These are phyloP conservation scores for Neurospora sp. DNA, from an alignment of 495 filamentous ascomycete genomes.

Conservation along the genomic window DNA sequence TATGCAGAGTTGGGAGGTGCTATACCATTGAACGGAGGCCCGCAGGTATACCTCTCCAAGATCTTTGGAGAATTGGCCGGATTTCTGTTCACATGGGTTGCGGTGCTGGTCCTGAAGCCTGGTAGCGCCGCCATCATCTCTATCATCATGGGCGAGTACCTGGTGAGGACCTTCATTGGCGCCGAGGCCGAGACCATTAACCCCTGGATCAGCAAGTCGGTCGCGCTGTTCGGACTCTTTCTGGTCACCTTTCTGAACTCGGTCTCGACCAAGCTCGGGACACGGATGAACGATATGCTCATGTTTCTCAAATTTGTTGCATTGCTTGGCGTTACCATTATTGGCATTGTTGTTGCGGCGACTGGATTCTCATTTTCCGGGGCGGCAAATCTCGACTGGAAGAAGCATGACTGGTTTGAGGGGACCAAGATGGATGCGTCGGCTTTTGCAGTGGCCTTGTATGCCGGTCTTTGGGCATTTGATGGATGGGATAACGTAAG, in stretches of 20 bases:
- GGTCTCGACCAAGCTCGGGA: slow-evolving; percentile 78
- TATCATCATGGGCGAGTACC: slow-evolving; percentile 96
- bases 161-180: slow-evolving; percentile 75
- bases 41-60: slow-evolving; percentile 87
- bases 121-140: slow-evolving; percentile 88
- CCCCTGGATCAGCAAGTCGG: slow-evolving; percentile 83
- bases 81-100: slow-evolving; percentile 93
- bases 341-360: slow-evolving; percentile 78
- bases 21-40: slow-evolving; percentile 89
- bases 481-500: slow-evolving; percentile 96
- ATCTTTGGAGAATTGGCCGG: slow-evolving; percentile 90
- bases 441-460: slow-evolving; percentile 83
- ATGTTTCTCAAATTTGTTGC: slow-evolving; percentile 97
- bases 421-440: slow-evolving; percentile 70
- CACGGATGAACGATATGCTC: slow-evolving; percentile 74
- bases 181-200: slow-evolving; percentile 67
- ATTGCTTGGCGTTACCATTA: slow-evolving; percentile 75
- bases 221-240: slow-evolving; percentile 67
- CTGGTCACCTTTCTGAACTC: slow-evolving; percentile 79
- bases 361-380: slow-evolving; percentile 75
- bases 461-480: slow-evolving; percentile 95
- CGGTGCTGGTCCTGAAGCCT: slow-evolving; percentile 87
- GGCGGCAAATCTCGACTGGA: slow-evolving; percentile 76
- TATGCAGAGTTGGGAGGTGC: slow-evolving; percentile 95
- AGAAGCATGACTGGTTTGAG: slow-evolving; percentile 77